phyloP scores from a whole-genome alignment of 352 stramenopile species.

The Phytophthora multivora region DNA sequence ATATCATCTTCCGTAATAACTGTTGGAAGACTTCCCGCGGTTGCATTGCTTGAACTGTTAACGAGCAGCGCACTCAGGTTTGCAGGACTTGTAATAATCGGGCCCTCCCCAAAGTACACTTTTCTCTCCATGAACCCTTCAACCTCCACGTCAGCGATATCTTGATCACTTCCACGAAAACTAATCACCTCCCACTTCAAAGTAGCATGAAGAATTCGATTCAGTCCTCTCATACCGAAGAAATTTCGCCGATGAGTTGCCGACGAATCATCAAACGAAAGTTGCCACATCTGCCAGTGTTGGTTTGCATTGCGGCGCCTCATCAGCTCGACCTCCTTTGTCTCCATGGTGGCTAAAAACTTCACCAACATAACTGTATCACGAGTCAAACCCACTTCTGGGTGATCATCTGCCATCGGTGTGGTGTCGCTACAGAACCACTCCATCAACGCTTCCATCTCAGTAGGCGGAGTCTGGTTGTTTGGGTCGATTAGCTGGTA shows the following conservation, averaged over 20 bases:
- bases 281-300: conserved; percentile 89
- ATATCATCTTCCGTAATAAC: conserved; percentile 97
- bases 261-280: conserved; percentile 87
- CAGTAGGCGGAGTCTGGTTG: conserved; percentile 79
- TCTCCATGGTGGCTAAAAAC: conserved; percentile 91
- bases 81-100: conserved; percentile 80
- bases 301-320: conserved; percentile 72
- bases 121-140: conserved; percentile 88
- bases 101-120: conserved; percentile 87
- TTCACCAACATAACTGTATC: conserved; percentile 89
- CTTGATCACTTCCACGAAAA: conserved; percentile 87
- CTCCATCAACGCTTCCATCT: conserved; percentile 92
- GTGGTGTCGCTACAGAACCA: conserved; percentile 86
- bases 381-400: conserved; percentile 77
- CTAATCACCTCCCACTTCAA: conserved; percentile 90
- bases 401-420: conserved; percentile 80
- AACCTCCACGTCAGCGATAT: conserved; percentile 90
- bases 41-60: conserved; percentile 51
- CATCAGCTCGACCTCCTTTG: conserved; percentile 89
- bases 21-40: conserved; percentile 33
- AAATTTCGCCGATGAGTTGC: conserved; percentile 80
- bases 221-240: conserved; percentile 72
- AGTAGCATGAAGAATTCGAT: conserved; percentile 63
- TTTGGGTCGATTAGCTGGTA: conserved; percentile 86
- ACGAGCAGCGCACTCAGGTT: conserved; percentile 65